phyloP scores from a whole-genome alignment of 2,329 filamentous ascomycete species.

The Tolypocladium tundrense region DNA sequence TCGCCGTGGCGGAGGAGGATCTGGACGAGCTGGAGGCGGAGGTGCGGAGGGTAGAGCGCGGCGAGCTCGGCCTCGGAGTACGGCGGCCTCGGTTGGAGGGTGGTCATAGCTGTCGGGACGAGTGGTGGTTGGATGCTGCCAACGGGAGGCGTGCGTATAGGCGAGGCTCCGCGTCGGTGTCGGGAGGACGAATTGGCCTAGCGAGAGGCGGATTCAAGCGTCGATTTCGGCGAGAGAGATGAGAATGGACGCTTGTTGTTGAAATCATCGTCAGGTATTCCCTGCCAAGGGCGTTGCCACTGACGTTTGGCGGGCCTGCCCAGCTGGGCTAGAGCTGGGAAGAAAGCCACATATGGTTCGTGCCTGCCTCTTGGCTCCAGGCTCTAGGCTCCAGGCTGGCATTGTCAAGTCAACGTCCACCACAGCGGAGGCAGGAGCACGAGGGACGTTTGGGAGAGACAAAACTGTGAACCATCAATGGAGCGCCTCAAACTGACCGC shows the following conservation, averaged over 20 bases:
- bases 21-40: constrained; percentile 85
- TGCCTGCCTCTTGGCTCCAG: too few species aligned
- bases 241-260: neutral
- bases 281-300: neutral
- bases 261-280: neutral
- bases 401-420: neutral
- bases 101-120: constrained; percentile 52
- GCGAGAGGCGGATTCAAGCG: neutral
- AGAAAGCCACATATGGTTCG: neutral
- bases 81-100: constrained; percentile 59
- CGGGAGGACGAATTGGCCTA: neutral
- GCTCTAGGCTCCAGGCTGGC: too few species aligned
- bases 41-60: constrained; percentile 65
- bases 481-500: neutral
- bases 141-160: neutral
- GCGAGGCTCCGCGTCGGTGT: neutral
- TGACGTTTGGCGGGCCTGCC: neutral
- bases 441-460: neutral
- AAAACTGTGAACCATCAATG: neutral
- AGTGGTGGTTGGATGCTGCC: neutral
- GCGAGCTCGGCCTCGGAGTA: constrained; percentile 76
- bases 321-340: neutral
- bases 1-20: constrained; percentile 71
- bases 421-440: neutral
- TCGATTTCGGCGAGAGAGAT: neutral